These are phyloP conservation scores for Solanum tacnaense DNA, from an alignment of 257 asterid genomes.

Conservation along the genomic window DNA sequence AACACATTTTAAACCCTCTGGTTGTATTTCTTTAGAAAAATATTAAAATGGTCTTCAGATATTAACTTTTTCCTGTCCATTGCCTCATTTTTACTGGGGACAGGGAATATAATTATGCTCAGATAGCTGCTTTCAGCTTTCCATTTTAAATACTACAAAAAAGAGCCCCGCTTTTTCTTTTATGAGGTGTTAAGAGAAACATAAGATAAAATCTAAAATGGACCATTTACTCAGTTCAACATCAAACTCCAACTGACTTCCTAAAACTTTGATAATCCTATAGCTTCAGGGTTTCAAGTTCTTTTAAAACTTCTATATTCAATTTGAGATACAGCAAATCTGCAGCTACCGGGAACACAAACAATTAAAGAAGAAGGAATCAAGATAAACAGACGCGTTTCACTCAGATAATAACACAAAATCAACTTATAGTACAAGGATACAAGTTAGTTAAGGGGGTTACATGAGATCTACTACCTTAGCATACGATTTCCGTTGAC, in stretches of 20 bases:
- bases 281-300: neutral
- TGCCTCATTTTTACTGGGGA: neutral
- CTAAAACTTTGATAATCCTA: neutral
- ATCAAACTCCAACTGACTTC: neutral
- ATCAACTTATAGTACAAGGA: neutral
- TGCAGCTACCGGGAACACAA: neutral
- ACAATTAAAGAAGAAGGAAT: neutral
- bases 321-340: neutral
- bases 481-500: conserved; percentile 53
- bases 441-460: neutral
- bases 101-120: neutral
- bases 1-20: neutral
- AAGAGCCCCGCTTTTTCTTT: neutral
- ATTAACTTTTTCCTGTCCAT: neutral
- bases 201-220: neutral
- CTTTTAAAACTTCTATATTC: neutral
- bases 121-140: neutral
- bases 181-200: neutral
- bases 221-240: neutral
- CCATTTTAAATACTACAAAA: neutral
- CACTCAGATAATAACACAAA: neutral
- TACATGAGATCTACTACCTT: conserved; percentile 46
- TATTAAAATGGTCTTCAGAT: neutral
- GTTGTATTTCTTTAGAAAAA: neutral
- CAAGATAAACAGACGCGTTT: neutral